Evolutionary conservation across 352 stramenopile species (phyloP).

Genomic region (Pythium folliculosum): DNA sequence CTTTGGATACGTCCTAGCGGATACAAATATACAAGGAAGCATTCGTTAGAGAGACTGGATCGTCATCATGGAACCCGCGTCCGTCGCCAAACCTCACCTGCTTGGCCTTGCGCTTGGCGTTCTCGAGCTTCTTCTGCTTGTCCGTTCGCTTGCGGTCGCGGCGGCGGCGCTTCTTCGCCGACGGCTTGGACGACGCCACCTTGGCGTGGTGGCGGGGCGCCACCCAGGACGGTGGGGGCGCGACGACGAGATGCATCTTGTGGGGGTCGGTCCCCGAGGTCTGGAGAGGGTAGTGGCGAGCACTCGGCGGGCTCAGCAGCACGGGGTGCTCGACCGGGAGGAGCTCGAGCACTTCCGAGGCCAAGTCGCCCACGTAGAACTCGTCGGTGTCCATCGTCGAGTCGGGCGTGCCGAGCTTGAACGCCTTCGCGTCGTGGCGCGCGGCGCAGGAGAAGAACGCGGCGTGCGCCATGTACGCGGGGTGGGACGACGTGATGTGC

Average conservation of each 20-base stretch:
- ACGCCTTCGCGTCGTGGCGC: not conserved
- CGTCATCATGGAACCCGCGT: no score
- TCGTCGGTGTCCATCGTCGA: not conserved
- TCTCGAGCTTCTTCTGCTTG: not conserved
- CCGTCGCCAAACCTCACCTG: not conserved
- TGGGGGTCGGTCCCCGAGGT: not conserved
- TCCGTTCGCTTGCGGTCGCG: conserved; percentile 3
- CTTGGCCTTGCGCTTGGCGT: not conserved
- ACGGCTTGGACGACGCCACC: no score
- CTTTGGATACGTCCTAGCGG: not conserved
- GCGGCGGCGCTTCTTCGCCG: not conserved
- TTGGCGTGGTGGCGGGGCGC: no score
- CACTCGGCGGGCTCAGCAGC: not conserved
- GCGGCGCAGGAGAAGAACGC: not conserved
- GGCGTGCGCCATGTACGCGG: not conserved
- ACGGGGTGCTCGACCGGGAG: not conserved
- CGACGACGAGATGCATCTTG: not conserved
- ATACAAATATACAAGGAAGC: no score
- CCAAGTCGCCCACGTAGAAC: not conserved
- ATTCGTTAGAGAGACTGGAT: no score
- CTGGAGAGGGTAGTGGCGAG: not conserved
- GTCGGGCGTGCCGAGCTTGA: not conserved
- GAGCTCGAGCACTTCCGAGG: not conserved
- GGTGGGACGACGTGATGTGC: not conserved
- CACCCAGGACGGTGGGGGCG: no score